These are phyloP conservation scores for Lithohypha guttulata DNA, from an alignment of 2,329 filamentous ascomycete genomes.

Conservation along the genomic window DNA sequence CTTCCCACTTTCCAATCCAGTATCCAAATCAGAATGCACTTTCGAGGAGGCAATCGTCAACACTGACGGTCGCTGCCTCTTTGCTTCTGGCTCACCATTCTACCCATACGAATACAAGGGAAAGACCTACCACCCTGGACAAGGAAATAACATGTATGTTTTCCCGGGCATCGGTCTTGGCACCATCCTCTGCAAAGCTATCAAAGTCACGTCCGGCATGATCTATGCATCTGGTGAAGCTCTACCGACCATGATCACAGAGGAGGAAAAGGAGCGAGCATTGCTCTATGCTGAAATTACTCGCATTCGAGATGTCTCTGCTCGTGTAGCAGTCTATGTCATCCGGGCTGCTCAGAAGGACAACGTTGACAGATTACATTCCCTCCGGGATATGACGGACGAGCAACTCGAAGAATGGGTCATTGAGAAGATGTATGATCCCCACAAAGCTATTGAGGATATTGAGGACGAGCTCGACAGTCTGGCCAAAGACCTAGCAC, in stretches of 20 bases:
- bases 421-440: constrained; percentile 40
- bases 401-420: constrained; percentile 37
- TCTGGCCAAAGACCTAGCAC: constrained; percentile 7
- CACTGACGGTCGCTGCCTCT: constrained; percentile 85
- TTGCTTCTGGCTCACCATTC: constrained; percentile 93
- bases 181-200: constrained; percentile 80
- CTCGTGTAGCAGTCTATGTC: constrained; percentile 78
- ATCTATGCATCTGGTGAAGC: constrained; percentile 86
- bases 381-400: constrained; percentile 34
- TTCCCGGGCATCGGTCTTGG: constrained; percentile 95
- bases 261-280: constrained; percentile 69
- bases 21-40: constrained; percentile 93
- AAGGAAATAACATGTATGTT: constrained; percentile 77
- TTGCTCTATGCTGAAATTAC: constrained; percentile 86
- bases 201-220: constrained; percentile 85
- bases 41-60: constrained; percentile 86
- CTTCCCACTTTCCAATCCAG: constrained; percentile 93
- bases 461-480: constrained; percentile 36
- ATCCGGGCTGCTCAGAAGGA: constrained; percentile 83
- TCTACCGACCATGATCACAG: constrained; percentile 64
- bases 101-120: constrained; percentile 57
- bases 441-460: constrained; percentile 36
- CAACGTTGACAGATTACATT: constrained; percentile 49
- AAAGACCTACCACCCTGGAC: constrained; percentile 64
- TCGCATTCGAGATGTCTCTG: constrained; percentile 80